Base-by-base conservation (phyloP, 2,329 filamentous ascomycete genomes). In the Fusarium scirpi region DNA sequence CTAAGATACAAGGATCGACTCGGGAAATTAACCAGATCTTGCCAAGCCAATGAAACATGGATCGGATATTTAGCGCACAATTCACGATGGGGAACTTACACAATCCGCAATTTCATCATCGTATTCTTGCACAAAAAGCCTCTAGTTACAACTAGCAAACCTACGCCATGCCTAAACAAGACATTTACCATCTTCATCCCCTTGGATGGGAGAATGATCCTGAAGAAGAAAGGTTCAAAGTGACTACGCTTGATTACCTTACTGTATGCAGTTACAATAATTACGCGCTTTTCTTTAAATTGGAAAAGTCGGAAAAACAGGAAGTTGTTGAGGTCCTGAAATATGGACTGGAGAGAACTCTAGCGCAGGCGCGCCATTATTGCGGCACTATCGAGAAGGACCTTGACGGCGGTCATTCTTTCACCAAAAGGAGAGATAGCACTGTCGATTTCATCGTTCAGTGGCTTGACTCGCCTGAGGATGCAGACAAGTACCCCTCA, bases 341-440 rank as follows among this genome's bases (percentile, higher is more conserved):
- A 27, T 59, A 70, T 15, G 81, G 80, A 11, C 75, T 84, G 6
- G 78, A 82, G 62, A 63, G 67, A 8, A 82, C 79, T 3, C 71
- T 84, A 0, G 75, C 76, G 30, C 81, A 84, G 56, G 70, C 72
- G 0, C 70, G 81, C 4, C 80, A 83, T 55, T 72, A 82, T 10
- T 78, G 77, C 22, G 79, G 82, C 1, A 78, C 73, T 2, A 81
- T 85, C 44, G 82, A 83, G 60, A 77, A 78, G 41, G 77, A 83
- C n/a, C 45, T 73, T 1, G 52, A 65, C 1, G 80, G 79, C 6
- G 79, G 78, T 13, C 76, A 82, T 52, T 81, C 76, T 0, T 81
- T 82, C 34, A 74, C 77, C 11, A 83, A 79, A 62, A 78, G 61
- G 32, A 77, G 67, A 43, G 72, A 79, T 22, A 78, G 74, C 61